These are phyloP conservation scores for Eutrema yunnanense DNA, from an alignment of 345 rosid genomes.

Conservation along the genomic window DNA sequence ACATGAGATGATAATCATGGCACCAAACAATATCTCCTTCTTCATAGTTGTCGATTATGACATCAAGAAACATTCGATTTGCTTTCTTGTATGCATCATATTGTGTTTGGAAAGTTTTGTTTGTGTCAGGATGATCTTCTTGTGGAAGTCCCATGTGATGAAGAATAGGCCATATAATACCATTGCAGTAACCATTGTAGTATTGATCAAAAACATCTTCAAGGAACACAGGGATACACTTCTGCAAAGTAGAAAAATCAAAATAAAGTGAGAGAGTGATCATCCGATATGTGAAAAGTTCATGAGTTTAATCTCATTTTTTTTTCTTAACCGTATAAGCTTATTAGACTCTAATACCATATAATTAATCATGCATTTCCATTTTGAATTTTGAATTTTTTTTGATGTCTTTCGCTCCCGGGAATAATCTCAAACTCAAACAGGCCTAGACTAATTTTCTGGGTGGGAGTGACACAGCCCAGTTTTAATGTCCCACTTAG, in stretches of 20 bases:
- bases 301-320: not conserved
- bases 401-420: too few relatives aligned
- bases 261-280: not conserved
- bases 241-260: conserved; percentile 32
- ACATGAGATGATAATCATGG: conserved; percentile 96
- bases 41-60: conserved; percentile 68
- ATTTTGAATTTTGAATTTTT: too few relatives aligned
- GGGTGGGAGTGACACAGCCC: too few relatives aligned
- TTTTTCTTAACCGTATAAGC: too few relatives aligned
- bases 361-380: not conserved
- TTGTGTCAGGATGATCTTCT: conserved; percentile 82
- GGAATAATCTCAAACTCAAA: too few relatives aligned
- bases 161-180: conserved; percentile 90
- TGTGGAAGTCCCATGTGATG: conserved; percentile 93
- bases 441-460: too few relatives aligned
- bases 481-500: too few relatives aligned
- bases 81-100: conserved; percentile 91
- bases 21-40: conserved; percentile 97
- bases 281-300: not conserved
- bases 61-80: conserved; percentile 88
- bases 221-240: conserved; percentile 92
- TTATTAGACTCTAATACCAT: too few relatives aligned
- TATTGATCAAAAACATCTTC: conserved; percentile 90
- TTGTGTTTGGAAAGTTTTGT: conserved; percentile 80
- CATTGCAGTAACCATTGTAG: conserved; percentile 92